Base-by-base conservation (phyloP, 768 basidiomycete species). In the Collybiopsis luxurians region DNA sequence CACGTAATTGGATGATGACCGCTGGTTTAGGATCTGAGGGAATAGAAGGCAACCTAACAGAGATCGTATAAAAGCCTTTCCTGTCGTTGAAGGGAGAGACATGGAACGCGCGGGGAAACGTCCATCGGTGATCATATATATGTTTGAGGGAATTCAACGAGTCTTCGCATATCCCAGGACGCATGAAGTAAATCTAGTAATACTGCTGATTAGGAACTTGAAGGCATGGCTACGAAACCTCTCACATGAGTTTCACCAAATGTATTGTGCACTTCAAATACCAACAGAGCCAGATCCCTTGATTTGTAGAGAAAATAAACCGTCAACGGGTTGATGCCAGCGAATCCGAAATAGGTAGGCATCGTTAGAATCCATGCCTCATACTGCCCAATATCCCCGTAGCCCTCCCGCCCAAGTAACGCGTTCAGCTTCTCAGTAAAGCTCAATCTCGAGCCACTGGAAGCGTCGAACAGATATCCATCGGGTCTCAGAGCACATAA, bases 71-170 rank as follows among this genome's bases (percentile, higher is more conserved):
- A 65, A 74, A 85, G 0, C 87, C 87, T 23, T 78, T 74, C 3
- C 87, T 78, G 62, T 87, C 84, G 65, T 89, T 90, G 75, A 89
- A 89, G 0, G 89, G 86, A 0, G 87, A 90, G 45, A 90, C 87
- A 61, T 90, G 87, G 65, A 90, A 90, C 59, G 80, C 76, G 24
- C 87, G 82, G 19, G 73, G 75, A 53, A 90, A 81, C 0, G 80
- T 83, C 85, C 87, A 90, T 55, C 83, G 79, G 59, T 85, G 79
- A 54, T 84, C 75, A 59, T 78, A 83, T 0, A 83, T 83, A 30
- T 24, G 27, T 31, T 43, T 39, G 3, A 30, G 23, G 13, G 19
- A 30, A 31, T 44, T 6, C 9, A n/a, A 53, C 24, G 58, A 31
- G 55, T 85, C 83, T 65, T 85, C 82, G 28, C 71, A 67, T 12